Conservation (phyloP, 257 asterid species). For the Nicotiana paniculata region DNA sequence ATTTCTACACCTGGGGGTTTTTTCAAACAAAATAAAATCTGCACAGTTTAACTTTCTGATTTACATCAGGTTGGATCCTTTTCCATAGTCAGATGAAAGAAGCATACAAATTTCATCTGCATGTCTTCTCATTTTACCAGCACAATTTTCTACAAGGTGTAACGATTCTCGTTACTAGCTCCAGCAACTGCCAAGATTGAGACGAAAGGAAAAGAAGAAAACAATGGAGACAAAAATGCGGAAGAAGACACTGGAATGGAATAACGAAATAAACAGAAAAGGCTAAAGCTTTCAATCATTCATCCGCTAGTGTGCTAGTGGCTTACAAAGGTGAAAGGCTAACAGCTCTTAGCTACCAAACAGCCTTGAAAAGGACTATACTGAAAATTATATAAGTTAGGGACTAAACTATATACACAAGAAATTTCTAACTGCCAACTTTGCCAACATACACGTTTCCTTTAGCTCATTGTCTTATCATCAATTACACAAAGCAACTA, state of each 20-base stretch:
- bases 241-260: neutral
- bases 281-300: neutral
- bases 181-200: too few species aligned
- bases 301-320: neutral
- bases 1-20: too few species aligned
- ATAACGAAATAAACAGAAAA: neutral
- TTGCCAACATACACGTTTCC: neutral
- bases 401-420: constrained; percentile 1
- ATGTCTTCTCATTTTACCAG: too few species aligned
- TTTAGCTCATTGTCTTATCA: neutral
- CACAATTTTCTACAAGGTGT: too few species aligned
- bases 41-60: too few species aligned
- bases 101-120: too few species aligned
- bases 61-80: too few species aligned
- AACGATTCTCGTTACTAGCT: too few species aligned
- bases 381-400: constrained; percentile 3
- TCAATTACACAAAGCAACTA: neutral
- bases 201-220: neutral
- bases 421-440: neutral
- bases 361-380: neutral
- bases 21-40: too few species aligned
- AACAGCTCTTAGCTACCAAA: neutral
- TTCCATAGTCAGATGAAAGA: too few species aligned
- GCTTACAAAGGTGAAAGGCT: neutral
- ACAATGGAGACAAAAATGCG: neutral